A percentile compares a stretch with the other conserved stretches of the same genome.
phyloP scores from a whole-genome alignment of 192 early-diverging fungal species.

The Rhizophagus sp. region DNA sequence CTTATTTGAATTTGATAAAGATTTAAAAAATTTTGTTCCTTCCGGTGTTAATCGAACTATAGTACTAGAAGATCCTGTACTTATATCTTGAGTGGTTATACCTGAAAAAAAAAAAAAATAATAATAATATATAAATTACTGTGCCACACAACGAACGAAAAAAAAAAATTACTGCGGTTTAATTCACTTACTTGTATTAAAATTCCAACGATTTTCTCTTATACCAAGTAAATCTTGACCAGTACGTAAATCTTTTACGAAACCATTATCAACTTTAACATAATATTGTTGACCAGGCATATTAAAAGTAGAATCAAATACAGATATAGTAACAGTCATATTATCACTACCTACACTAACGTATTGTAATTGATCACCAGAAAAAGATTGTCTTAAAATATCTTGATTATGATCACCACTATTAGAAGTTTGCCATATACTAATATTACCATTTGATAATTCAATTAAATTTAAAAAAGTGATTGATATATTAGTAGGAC shows the following conservation, averaged over 20 bases:
- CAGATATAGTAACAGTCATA: background rate
- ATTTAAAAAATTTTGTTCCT: background rate
- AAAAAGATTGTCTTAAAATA: constrained; percentile 8
- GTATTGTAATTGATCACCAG: background rate
- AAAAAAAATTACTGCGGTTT: background rate
- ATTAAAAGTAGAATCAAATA: constrained; percentile 6
- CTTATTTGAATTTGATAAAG: background rate
- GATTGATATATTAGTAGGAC: background rate
- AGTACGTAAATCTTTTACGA: background rate
- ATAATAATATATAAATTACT: background rate
- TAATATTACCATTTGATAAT: constrained; percentile 1
- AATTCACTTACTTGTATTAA: background rate
- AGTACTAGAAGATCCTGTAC: background rate
- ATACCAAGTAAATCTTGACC: constrained; percentile 1
- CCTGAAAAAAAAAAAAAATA: no score
- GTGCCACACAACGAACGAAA: background rate
- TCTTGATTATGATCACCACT: background rate
- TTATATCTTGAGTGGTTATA: background rate
- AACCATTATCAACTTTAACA: constrained; percentile 11
- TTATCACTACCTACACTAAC: background rate
- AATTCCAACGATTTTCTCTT: background rate
- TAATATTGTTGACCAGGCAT: background rate
- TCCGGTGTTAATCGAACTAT: background rate
- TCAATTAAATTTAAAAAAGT: background rate
- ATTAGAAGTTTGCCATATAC: background rate